A percentile compares a stretch with the other conserved stretches of the same genome.
Evolutionary conservation across 106 monocot genomes (phyloP).

Genomic region (Allium fistulosum): DNA sequence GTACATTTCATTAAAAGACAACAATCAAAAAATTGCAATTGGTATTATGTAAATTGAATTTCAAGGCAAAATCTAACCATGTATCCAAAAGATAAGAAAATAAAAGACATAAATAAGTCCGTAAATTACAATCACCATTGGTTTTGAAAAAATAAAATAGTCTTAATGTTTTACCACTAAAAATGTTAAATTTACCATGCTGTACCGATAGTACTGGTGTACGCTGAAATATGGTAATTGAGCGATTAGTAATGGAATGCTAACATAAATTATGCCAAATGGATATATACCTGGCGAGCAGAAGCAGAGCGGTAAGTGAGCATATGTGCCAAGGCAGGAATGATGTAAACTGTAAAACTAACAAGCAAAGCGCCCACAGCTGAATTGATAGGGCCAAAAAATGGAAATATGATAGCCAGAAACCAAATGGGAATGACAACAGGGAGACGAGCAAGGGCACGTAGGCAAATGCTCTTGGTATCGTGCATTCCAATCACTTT

Average conservation of each 20-base stretch:
- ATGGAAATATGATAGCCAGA: slow-evolving; percentile 67
- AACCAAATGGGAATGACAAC: slow-evolving; percentile 71
- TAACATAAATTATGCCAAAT: background rate
- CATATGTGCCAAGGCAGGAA: slow-evolving; percentile 60
- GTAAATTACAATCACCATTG: too few species aligned
- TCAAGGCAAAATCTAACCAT: background rate
- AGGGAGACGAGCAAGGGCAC: slow-evolving; percentile 55
- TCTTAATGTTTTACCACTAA: too few species aligned
- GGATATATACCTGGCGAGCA: slow-evolving; percentile 23
- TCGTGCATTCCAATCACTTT: slow-evolving; percentile 70
- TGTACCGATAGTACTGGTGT: background rate
- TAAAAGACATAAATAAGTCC: background rate
- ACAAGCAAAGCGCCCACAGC: slow-evolving; percentile 65
- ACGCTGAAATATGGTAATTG: background rate
- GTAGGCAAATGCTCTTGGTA: slow-evolving; percentile 39
- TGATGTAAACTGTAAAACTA: slow-evolving; percentile 70
- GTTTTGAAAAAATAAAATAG: too few species aligned
- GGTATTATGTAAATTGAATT: background rate
- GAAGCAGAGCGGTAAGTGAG: slow-evolving; percentile 45
- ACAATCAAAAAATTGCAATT: background rate
- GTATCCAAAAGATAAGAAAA: background rate
- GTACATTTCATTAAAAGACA: background rate
- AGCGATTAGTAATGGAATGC: background rate
- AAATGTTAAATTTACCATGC: background rate
- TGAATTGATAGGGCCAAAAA: slow-evolving; percentile 78